Evolutionary conservation across 345 rosid genomes (phyloP).

Genomic region (Bruguiera sexangula): DNA sequence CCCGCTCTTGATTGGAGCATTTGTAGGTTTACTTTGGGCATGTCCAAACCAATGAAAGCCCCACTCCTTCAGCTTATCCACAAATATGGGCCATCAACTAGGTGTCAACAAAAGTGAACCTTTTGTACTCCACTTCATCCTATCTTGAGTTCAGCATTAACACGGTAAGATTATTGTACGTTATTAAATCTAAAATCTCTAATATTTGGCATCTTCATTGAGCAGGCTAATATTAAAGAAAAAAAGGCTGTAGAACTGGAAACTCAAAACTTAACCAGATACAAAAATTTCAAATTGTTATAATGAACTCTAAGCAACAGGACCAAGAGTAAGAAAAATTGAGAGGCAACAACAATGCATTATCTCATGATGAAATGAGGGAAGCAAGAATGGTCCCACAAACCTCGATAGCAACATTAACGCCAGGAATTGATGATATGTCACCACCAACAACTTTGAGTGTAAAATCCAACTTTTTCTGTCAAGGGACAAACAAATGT

Average conservation of each 20-base stretch:
- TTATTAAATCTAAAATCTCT: neutral
- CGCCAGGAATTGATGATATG: constrained; percentile 83
- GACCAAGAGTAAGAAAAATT: neutral
- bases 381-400: constrained; percentile 19
- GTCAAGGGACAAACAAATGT: constrained; percentile 31
- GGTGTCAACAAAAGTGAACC: neutral
- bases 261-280: neutral
- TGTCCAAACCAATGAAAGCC: too few species aligned
- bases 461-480: constrained; percentile 91
- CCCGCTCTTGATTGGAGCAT: too few species aligned
- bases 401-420: constrained; percentile 88
- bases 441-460: constrained; percentile 95
- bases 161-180: neutral
- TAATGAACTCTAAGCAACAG: neutral
- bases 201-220: neutral
- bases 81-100: neutral
- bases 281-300: neutral
- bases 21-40: too few species aligned
- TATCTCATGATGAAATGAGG: neutral
- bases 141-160: neutral
- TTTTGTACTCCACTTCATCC: neutral
- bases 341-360: constrained; percentile 3
- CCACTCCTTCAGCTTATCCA: neutral
- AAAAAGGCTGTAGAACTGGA: neutral
- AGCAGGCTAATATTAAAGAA: neutral